A percentile compares a stretch with the other conserved stretches of the same genome.
Conservation (phyloP, 805 yeast genomes). For the Ogataea ramenticola region DNA sequence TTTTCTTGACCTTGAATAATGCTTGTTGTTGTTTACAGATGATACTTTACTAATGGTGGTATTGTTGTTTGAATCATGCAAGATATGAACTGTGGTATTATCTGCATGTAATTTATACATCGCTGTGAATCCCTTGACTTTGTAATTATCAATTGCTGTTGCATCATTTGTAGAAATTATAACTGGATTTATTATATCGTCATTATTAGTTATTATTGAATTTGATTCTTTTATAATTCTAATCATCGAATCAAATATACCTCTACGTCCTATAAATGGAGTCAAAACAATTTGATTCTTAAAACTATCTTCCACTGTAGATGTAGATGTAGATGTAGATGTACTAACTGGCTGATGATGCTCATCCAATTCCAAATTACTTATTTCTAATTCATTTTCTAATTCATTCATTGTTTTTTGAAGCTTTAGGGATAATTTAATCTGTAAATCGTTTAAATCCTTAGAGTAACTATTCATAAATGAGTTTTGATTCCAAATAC, state of each 20-base stretch:
- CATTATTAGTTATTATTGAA: slow-evolving; percentile 30
- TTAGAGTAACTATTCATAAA: slow-evolving; percentile 23
- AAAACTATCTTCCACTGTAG: background rate
- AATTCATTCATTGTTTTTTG: background rate
- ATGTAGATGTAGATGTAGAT: too few species aligned
- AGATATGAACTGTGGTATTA: too few species aligned
- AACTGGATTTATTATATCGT: slow-evolving; percentile 6
- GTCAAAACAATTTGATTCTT: slow-evolving; percentile 25
- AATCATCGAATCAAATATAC: slow-evolving; percentile 38
- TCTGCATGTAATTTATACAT: slow-evolving; percentile 36
- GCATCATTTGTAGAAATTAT: slow-evolving; percentile 9
- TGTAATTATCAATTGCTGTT: slow-evolving; percentile 22
- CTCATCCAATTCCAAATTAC: too few species aligned
- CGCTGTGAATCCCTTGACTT: slow-evolving; percentile 38
- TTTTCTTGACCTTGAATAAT: background rate
- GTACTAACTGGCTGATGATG: too few species aligned
- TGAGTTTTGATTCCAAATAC: slow-evolving; percentile 54
- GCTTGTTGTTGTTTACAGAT: too few species aligned
- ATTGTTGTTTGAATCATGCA: too few species aligned
- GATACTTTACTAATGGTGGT: background rate
- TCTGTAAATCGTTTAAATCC: background rate
- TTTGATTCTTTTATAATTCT: slow-evolving; percentile 42
- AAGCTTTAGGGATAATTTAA: background rate
- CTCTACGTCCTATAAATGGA: slow-evolving; percentile 36
- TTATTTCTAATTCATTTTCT: slow-evolving; percentile 3